These are phyloP conservation scores for Backusella westeae DNA, from an alignment of 192 early-diverging fungal genomes.

Conservation along the genomic window DNA sequence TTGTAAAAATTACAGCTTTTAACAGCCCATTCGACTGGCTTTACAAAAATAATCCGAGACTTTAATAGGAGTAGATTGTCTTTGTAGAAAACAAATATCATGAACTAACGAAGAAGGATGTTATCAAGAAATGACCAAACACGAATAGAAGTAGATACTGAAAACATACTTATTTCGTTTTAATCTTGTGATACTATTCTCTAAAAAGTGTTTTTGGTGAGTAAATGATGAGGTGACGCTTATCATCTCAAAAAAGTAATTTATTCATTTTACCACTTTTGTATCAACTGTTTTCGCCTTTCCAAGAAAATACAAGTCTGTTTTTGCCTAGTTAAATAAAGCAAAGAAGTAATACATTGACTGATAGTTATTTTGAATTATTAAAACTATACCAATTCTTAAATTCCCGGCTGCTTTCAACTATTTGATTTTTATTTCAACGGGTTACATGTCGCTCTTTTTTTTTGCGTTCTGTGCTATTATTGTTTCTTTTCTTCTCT, in stretches of 20 bases:
- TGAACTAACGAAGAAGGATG: not conserved
- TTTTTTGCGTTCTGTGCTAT: not conserved
- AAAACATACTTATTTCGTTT: not conserved
- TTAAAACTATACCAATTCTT: not conserved
- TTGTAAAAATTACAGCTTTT: not conserved
- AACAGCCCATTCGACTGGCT: not conserved
- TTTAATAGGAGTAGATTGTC: not conserved
- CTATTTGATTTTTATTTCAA: not conserved
- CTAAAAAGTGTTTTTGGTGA: not conserved
- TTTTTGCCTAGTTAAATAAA: not conserved
- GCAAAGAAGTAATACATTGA: not conserved
- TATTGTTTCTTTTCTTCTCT: not conserved
- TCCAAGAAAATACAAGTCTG: not conserved
- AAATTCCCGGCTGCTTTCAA: conserved; percentile 3
- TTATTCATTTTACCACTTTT: not conserved
- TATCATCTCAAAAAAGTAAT: not conserved
- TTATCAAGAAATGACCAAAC: not conserved
- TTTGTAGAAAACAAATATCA: not conserved
- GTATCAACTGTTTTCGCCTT: not conserved
- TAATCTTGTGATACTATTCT: not conserved
- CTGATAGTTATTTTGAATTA: not conserved
- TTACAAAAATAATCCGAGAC: not conserved
- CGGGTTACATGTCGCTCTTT: not conserved
- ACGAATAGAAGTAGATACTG: not conserved
- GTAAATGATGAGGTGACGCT: not conserved